phyloP scores from a whole-genome alignment of 768 basidiomycete genomes.

The Pisolithus marmoratus region DNA sequence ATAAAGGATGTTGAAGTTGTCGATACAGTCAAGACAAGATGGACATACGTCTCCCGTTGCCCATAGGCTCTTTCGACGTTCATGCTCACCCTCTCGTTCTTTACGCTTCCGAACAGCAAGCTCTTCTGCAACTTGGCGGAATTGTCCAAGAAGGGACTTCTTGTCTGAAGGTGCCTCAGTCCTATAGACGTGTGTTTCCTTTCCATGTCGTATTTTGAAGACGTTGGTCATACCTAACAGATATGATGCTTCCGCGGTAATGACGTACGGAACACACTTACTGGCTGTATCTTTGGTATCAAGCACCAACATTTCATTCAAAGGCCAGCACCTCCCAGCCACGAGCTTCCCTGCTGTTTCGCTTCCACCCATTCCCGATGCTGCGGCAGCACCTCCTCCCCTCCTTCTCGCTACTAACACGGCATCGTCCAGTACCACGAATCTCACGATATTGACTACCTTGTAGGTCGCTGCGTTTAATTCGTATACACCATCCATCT shows the following conservation, averaged over 20 bases:
- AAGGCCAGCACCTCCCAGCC: conserved; percentile 88
- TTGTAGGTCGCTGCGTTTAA: conserved; percentile 96
- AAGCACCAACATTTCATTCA: conserved; percentile 90
- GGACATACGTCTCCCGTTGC: conserved; percentile 37
- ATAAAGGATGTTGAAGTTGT: not conserved
- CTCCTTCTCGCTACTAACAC: conserved; percentile 81
- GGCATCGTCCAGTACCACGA: conserved; percentile 89
- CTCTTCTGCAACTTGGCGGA: conserved; percentile 92
- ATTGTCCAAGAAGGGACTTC: conserved; percentile 75
- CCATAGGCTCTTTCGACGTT: conserved; percentile 77
- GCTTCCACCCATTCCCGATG: conserved; percentile 54
- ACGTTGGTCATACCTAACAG: conserved; percentile 81
- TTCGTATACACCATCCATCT: conserved; percentile 76
- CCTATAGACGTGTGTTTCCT: conserved; percentile 92
- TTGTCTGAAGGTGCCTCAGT: conserved; percentile 81
- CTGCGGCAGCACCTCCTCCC: conserved; percentile 49
- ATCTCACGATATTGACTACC: conserved; percentile 76
- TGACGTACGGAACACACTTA: conserved; percentile 32
- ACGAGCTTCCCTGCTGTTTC: conserved; percentile 70
- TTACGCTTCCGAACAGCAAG: conserved; percentile 82
- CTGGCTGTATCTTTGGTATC: conserved; percentile 95
- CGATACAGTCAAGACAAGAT: not conserved
- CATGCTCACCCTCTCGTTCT: conserved; percentile 91
- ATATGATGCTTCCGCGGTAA: conserved; percentile 2
- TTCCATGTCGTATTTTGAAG: conserved; percentile 89